phyloP scores from a whole-genome alignment of 768 basidiomycete species.

The Rickenella mellea region DNA sequence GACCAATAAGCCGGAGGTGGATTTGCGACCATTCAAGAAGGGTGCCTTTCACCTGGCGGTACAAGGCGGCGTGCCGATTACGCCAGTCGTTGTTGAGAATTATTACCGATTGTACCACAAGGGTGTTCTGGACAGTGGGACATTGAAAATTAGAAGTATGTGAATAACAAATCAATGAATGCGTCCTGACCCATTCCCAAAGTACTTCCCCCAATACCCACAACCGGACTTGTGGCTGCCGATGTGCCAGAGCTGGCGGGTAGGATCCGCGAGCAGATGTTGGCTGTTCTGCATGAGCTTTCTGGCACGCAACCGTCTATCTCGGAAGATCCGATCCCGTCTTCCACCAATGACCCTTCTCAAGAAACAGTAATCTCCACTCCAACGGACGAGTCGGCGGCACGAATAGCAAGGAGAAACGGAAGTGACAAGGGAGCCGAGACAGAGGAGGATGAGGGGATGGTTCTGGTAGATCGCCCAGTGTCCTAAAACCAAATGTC shows the following conservation, averaged over 20 bases:
- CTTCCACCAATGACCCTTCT: not conserved
- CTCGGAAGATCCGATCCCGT: constrained; percentile 1
- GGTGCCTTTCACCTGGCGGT: constrained; percentile 96
- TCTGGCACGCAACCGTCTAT: constrained; percentile 32
- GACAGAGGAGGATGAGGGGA: constrained; percentile 79
- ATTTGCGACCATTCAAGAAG: constrained; percentile 88
- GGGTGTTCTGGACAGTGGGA: constrained; percentile 66
- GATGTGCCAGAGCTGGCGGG: constrained; percentile 63
- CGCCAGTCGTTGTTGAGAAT: constrained; percentile 89
- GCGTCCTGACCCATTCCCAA: constrained; percentile 3
- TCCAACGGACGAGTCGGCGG: not conserved
- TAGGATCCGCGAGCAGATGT: constrained; percentile 72
- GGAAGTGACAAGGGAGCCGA: constrained; percentile 59
- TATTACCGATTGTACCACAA: constrained; percentile 82
- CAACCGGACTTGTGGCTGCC: constrained; percentile 53
- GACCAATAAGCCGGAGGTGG: constrained; percentile 51
- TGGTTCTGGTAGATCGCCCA: constrained; percentile 69
- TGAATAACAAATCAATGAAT: not conserved
- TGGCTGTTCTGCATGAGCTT: constrained; percentile 66
- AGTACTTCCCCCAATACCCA: constrained; percentile 90
- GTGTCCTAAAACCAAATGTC: no score
- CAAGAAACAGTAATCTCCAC: not conserved
- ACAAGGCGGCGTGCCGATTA: constrained; percentile 81
- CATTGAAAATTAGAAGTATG: constrained; percentile 75
- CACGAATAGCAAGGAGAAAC: constrained; percentile 28